These are phyloP conservation scores for Vachellia pachyceras DNA, from an alignment of 306 rosid species.

Conservation along the genomic window DNA sequence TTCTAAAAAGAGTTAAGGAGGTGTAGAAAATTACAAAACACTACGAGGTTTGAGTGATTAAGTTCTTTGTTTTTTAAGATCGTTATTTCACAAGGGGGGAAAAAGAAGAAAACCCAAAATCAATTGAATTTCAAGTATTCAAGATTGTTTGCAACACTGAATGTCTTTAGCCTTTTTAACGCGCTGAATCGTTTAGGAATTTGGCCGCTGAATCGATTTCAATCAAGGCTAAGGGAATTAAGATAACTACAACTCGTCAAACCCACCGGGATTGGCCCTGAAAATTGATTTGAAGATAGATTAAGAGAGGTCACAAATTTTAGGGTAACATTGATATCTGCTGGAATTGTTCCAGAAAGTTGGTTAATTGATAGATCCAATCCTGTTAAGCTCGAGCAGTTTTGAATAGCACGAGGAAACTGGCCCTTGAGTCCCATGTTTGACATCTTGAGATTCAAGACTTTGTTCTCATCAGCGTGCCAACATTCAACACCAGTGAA, in stretches of 20 bases:
- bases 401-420: conserved; percentile 15
- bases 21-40: too few species aligned
- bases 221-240: neutral
- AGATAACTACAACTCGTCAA: conserved; percentile 13
- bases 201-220: neutral
- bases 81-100: too few species aligned
- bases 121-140: too few species aligned
- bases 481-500: conserved; percentile 16
- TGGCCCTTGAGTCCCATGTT: conserved; percentile 27
- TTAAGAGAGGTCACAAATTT: conserved; percentile 4
- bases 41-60: too few species aligned
- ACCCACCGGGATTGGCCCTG: neutral
- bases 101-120: too few species aligned
- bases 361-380: conserved; percentile 9
- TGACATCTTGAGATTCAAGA: conserved; percentile 13
- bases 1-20: too few species aligned
- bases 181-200: neutral
- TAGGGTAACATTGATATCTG: neutral
- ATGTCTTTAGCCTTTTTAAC: neutral
- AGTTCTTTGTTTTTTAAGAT: too few species aligned
- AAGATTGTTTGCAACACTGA: neutral
- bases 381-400: conserved; percentile 12
- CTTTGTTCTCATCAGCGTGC: conserved; percentile 19
- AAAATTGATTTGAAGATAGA: conserved; percentile 6
- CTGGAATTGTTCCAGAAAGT: conserved; percentile 9